Evolutionary conservation across 768 basidiomycete species (phyloP).

Genomic region (Baorangia bicolor): DNA sequence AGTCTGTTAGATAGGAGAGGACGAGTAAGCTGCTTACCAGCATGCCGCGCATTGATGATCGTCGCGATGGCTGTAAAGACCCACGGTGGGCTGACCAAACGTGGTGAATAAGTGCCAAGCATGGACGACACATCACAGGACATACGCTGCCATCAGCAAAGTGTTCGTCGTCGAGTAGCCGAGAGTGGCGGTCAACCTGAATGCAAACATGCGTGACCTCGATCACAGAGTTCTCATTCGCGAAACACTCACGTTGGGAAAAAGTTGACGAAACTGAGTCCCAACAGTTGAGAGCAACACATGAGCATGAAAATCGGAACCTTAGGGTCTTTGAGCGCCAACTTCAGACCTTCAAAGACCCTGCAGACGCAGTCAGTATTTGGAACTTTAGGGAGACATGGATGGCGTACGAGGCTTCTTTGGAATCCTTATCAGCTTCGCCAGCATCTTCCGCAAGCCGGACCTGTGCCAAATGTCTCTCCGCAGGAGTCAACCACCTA

Average conservation of each 20-base stretch:
- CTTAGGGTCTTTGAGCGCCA: constrained; percentile 58
- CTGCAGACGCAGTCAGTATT: constrained; percentile 4
- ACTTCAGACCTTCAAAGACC: constrained; percentile 33
- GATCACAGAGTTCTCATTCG: background rate
- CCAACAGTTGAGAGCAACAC: constrained; percentile 51
- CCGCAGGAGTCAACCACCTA: constrained; percentile 49
- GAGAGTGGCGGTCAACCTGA: constrained; percentile 56
- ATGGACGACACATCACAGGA: background rate
- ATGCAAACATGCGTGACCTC: background rate
- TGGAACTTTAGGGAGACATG: background rate
- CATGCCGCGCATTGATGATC: constrained; percentile 56
- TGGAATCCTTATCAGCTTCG: constrained; percentile 62
- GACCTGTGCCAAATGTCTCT: constrained; percentile 59
- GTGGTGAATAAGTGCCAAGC: background rate
- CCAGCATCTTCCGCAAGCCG: constrained; percentile 68
- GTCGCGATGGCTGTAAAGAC: constrained; percentile 49
- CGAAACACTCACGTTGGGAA: constrained; percentile 45
- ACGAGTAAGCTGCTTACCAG: constrained; percentile 32
- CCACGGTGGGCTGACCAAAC: constrained; percentile 55
- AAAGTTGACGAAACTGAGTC: constrained; percentile 62
- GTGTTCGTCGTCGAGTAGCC: constrained; percentile 61
- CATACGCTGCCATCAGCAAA: constrained; percentile 59
- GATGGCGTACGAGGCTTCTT: constrained; percentile 51
- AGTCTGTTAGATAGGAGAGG: background rate
- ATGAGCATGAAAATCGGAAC: constrained; percentile 54